Percentiles rank a stretch among this genome's conserved stretches.
These are phyloP conservation scores for Reutealis trisperma DNA, from an alignment of 345 rosid species.

Conservation along the genomic window DNA sequence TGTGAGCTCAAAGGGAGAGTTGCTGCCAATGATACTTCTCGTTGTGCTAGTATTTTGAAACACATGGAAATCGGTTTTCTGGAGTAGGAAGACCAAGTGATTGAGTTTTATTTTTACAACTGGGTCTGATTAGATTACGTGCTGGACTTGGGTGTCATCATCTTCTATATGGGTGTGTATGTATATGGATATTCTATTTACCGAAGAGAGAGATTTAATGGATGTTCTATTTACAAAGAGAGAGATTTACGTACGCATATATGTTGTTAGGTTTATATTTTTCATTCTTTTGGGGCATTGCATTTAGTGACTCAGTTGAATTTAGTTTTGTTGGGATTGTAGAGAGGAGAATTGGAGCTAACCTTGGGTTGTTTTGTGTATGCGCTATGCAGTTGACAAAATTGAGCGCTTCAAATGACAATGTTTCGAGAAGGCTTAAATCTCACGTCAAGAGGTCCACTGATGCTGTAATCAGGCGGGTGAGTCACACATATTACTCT, in stretches of 20 bases:
- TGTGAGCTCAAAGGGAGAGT: background rate
- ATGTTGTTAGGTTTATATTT: background rate
- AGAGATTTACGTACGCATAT: background rate
- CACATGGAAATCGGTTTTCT: background rate
- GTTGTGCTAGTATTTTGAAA: background rate
- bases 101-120: background rate
- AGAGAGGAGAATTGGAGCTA: conserved; percentile 14
- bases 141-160: background rate
- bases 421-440: conserved; percentile 52
- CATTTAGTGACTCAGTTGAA: background rate
- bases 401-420: conserved; percentile 44
- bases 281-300: background rate
- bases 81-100: background rate
- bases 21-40: background rate
- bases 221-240: background rate
- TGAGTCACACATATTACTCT: conserved; percentile 36
- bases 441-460: conserved; percentile 61
- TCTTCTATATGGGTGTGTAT: background rate
- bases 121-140: background rate
- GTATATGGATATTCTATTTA: background rate
- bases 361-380: conserved; percentile 16
- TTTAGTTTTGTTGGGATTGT: conserved; percentile 4
- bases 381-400: conserved; percentile 45
- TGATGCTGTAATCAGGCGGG: conserved; percentile 75
- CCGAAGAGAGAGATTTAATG: too few relatives aligned